Base-by-base conservation (phyloP, 495 filamentous ascomycete genomes). In the Penicillium paradoxum region DNA sequence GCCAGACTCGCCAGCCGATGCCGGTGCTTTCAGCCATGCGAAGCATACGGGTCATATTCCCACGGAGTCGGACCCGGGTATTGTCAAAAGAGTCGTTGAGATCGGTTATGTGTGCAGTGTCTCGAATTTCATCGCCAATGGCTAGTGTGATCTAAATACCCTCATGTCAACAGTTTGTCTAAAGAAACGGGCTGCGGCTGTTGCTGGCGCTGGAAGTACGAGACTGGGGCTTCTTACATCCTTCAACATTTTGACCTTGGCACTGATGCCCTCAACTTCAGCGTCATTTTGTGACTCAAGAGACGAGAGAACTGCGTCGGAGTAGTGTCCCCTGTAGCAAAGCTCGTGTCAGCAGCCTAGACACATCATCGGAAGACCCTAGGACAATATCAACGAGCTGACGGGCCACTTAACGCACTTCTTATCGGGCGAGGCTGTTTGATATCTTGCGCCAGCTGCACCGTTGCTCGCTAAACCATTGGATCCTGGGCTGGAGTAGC, bases 31-130 rank as follows among this genome's bases (percentile, higher is more conserved):
- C 85, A 4, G 93, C 95, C 93, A 98, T 97, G 52, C 90, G 66
- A 51, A 97, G 72, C 93, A 98, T 98, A 25, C 91, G 77, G 62
- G 89, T 96, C 93, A 98, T 97, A 36, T 95, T 97, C 36, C 91
- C 89, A 15, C 84, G 78, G 54, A 98, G 71, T 59, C 87, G 77
- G 24, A 89, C 67, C 43, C 90, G 76, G 40, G 95, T 95, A 57
- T 78, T 81, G 58, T 97, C 93, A 63, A 97, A 98, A 5, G 83
- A 79, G 48, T 95, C 87, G 66, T 97, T 96, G 53, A 80, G 72
- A 13, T 90, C 87, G 10, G 89, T 85, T 6, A 97, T 80, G 6
- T 87, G 83, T 6, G 90, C 85, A 8, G 87, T 91, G 51, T 91
- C 85, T 32, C 91, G 79, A 58, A 98, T 96, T 70, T 98, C 93